Evolutionary conservation across 2,329 filamentous ascomycete species (phyloP).

Genomic region (Echinosphaeria canescens): DNA sequence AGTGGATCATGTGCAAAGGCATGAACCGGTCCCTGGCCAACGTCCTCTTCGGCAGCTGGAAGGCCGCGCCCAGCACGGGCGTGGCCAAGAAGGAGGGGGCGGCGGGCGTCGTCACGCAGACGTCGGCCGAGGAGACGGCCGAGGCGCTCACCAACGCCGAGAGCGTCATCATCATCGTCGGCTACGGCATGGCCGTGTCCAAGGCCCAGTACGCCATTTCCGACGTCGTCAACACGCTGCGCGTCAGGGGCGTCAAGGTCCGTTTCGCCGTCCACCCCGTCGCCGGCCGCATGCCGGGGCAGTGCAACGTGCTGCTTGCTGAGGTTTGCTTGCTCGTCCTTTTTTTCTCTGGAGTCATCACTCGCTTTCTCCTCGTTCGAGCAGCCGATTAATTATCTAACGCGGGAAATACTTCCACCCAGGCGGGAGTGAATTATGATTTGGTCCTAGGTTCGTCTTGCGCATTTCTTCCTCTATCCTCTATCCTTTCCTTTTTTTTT

Average conservation of each 20-base stretch:
- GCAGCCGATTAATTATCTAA: too few species aligned
- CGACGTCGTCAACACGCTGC: constrained; percentile 54
- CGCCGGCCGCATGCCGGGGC: constrained; percentile 78
- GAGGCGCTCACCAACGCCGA: constrained; percentile 58
- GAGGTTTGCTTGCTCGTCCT: too few species aligned
- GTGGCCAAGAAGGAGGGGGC: constrained; percentile 63
- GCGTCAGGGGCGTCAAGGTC: constrained; percentile 58
- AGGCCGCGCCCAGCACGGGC: constrained; percentile 36
- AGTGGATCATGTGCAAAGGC: constrained; percentile 51
- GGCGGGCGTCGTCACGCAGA: constrained; percentile 59
- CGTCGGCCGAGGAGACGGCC: constrained; percentile 59
- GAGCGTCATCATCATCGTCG: constrained; percentile 74
- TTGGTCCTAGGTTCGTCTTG: too few species aligned
- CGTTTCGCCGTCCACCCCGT: constrained; percentile 84
- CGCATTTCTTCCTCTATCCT: too few species aligned
- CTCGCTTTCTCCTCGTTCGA: too few species aligned
- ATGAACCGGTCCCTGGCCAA: constrained; percentile 88
- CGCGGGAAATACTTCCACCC: too few species aligned
- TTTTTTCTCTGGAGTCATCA: too few species aligned
- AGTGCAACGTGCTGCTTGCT: constrained; percentile 78
- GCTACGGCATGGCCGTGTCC: constrained; percentile 86
- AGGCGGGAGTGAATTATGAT: constrained; percentile 76
- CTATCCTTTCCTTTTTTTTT: too few species aligned
- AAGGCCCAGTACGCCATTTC: constrained; percentile 85
- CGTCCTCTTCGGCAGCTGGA: constrained; percentile 72